Base-by-base conservation (phyloP, 352 stramenopile species). In the Stramenopiles sp. region DNA sequence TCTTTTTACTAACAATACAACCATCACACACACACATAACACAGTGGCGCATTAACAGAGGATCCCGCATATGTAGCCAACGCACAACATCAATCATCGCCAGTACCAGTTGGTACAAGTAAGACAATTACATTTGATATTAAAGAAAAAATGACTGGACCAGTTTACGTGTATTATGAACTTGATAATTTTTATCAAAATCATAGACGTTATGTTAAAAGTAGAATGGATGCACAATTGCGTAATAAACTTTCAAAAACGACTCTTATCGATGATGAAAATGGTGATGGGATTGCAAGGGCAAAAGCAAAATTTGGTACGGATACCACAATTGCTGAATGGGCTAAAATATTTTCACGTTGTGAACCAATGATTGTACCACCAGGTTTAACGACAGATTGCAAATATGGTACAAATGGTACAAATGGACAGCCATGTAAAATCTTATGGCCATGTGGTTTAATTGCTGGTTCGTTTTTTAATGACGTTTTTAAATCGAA, bases 171-270 rank as follows among this genome's bases (percentile, higher is more conserved):
- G 1, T 97, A 99, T 87, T 99, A 99, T 83, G 91, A 99, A 85
- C 84, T 99, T 32, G 89, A 94, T 80, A 99, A 99, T 85, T 99
- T 99, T 85, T 98, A 99, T 87, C 96, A 99, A 87, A 99, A 99
- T 86, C 95, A 98, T 85, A 87, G 94, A 33, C 88, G 88, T 38
- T 99, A 98, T 84, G 86, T 93, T 27, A 88, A 88, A 79, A 96
- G 88, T 69, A 85, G 89, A 63, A 95, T 94, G 82, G 86, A 95
- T 76, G 88, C 86, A 79, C 94, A 98, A 85, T 84, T 97, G 53
- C 85, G 86, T 29, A 90, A 90, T 69, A 85, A 90, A n/a, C n/a
- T n/a, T n/a, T n/a, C 53, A 69, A 69, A 69, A 69, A 27, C 53
- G 53, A 69, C 20, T 23, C 27, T 69, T 69, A 69, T 69, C 20